These are phyloP conservation scores for Seiridium unicorne DNA, from an alignment of 2,329 filamentous ascomycete genomes.

Conservation along the genomic window DNA sequence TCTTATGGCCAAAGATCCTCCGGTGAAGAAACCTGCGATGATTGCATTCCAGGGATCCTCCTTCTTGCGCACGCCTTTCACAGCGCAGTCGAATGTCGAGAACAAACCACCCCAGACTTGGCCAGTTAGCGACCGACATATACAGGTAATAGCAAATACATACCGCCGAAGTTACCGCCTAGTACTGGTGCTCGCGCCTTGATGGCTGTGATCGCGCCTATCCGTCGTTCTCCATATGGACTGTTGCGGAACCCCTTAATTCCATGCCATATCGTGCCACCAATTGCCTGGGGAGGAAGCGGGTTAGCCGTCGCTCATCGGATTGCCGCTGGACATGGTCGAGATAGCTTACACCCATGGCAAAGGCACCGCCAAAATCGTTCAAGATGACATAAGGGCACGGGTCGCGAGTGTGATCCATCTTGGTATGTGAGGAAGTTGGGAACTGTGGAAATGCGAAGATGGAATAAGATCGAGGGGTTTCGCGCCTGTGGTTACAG, in stretches of 20 bases:
- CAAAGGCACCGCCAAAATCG: slow-evolving; percentile 96
- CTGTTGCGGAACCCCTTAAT: slow-evolving; percentile 92
- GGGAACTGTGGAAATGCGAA: background rate
- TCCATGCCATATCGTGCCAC: slow-evolving; percentile 90
- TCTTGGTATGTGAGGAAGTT: slow-evolving; percentile 29
- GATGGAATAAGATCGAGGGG: background rate
- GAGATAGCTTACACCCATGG: slow-evolving; percentile 66
- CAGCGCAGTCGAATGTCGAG: slow-evolving; percentile 92
- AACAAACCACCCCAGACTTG: slow-evolving; percentile 83
- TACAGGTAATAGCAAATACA: slow-evolving; percentile 39
- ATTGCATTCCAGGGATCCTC: slow-evolving; percentile 99
- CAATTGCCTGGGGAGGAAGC: slow-evolving; percentile 56
- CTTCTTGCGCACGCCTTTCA: slow-evolving; percentile 93
- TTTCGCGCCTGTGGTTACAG: too few species aligned
- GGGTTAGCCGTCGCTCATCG: background rate
- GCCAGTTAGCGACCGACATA: too few species aligned
- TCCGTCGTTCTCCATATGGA: slow-evolving; percentile 88
- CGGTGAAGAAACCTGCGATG: slow-evolving; percentile 95
- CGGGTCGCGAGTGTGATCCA: slow-evolving; percentile 96
- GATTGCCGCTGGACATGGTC: background rate
- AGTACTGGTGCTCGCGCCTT: slow-evolving; percentile 96
- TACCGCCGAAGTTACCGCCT: slow-evolving; percentile 85
- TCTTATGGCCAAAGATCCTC: slow-evolving; percentile 85
- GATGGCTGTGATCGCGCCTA: slow-evolving; percentile 94
- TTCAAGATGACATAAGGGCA: slow-evolving; percentile 96